Evolutionary conservation across 2,329 filamentous ascomycete genomes (phyloP), one percentile per base, ranked within the genome.

Genomic region (Metarhizium robertsii): DNA sequence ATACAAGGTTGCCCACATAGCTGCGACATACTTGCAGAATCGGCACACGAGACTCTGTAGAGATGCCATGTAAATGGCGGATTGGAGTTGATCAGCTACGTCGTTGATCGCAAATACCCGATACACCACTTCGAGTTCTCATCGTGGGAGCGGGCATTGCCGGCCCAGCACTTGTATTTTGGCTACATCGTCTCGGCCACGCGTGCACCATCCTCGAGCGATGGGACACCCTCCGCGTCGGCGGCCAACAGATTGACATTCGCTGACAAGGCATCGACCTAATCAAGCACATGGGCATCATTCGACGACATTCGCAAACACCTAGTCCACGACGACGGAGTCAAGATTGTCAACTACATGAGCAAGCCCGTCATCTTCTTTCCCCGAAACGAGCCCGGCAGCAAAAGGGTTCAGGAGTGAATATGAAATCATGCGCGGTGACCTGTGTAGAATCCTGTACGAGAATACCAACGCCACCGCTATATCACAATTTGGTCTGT

Each of bases 391-490:
- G 73, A 74, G 59, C 65, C 73, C 0, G 75, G 73, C 3, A 66
- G 71, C 53, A 73, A 74, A 79, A 61, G 67, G 66, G 8, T 65
- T 81, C 30, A 79, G 77, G 0, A 76, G 74, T 57, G 81, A 85
- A 55, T 83, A 73, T 57, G 82, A 85, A 67, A 78, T 85, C 51
- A 78, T 85, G 73, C 71, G 81, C 8, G 80, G 78, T 0, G 78
- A 83, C 53, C 61, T 85, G n/a, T 73, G 75, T 4, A 65, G 68
- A 11, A 67, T 84, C 2, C 63, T 85, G 1, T 76, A 77, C 60
- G 70, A 79, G 0, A 66, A 60, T 18, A 71, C 68, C 25, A 58
- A 64, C 10, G 59, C 65, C 13, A 61, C 55, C 4, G 61, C 60
- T 14, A 58, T 57, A 34, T 71, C 66, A 56, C 40, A 60, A 1